These are phyloP conservation scores for Caryopteris hybrid DNA, from an alignment of 305 asterid species.

Conservation along the genomic window DNA sequence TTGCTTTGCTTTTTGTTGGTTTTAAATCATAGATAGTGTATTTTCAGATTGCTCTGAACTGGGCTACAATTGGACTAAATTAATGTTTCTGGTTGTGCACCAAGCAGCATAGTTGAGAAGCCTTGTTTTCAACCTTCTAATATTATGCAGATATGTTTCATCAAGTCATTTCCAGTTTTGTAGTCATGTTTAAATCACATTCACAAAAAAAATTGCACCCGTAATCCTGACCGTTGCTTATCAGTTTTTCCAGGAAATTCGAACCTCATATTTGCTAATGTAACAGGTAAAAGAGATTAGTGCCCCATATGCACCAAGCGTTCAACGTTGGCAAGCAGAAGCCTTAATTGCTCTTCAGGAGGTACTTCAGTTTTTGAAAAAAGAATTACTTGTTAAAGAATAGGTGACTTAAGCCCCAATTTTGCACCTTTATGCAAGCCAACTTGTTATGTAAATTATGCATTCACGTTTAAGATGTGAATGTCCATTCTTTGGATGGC, in stretches of 20 bases:
- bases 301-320: conserved; percentile 37
- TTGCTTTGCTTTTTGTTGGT: neutral
- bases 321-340: conserved; percentile 93
- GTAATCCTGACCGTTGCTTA: neutral
- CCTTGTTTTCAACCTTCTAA: neutral
- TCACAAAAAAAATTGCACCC: neutral
- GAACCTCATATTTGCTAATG: conserved; percentile 16
- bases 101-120: neutral
- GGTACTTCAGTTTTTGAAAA: conserved; percentile 41
- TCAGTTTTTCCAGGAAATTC: conserved; percentile 8
- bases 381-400: neutral
- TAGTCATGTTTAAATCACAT: neutral
- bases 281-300: conserved; percentile 79
- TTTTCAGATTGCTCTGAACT: neutral
- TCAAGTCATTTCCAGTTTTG: neutral
- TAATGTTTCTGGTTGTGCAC: neutral
- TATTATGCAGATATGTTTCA: neutral
- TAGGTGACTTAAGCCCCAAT: neutral
- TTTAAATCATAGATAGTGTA: neutral
- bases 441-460: neutral
- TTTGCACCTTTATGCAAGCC: conserved; percentile 13
- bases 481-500: neutral
- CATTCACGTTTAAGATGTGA: neutral
- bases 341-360: conserved; percentile 85
- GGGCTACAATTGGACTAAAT: neutral